Base-by-base conservation (phyloP, 2,329 filamentous ascomycete genomes). In the Paraphaeosphaeria minitans region DNA sequence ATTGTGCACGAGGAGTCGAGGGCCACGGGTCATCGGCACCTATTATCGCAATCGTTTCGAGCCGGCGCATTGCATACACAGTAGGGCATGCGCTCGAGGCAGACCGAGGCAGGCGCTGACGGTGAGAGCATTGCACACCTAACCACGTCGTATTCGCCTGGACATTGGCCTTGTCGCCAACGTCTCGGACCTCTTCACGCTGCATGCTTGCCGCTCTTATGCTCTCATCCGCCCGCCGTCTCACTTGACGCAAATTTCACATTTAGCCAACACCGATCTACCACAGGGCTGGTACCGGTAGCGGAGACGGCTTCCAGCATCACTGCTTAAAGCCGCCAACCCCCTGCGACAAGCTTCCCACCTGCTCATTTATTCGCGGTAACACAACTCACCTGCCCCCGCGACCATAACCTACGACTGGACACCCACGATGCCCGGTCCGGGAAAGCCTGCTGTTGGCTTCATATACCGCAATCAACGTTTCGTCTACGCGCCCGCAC, bases 381-480 rank as follows among this genome's bases (percentile, higher is more conserved):
- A 60, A 65, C 66, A 68, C 71, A 43, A 55, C 66, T 61, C 57
- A 61, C 60, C 56, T 64, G 62, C 66, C 65, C 65, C 65, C 65
- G 65, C 62, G 61, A 56, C 60, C 54, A 39, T 57, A 65, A 67
- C 60, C 60, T 64, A 63, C 55, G 55, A 56, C 57, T 63, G 60
- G 59, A 58, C 58, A 61, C 60, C 49, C 56, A 56, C 54, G 60
- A 46, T 67, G 51, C 46, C 61, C 50, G 54, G 47, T 64, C 56
- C 59, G 59, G 62, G 58, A 63, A 58, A 33, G 53, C 59, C 57
- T 55, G 33, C 37, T 56, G 60, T 52, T 59, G 57, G 3, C 21
- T 66, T 53, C 53, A 69, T 62, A 66, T 65, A 68, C 59, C 54
- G 68, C 64, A 66, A 66, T 67, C 53, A 64, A 65, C 62, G 63